A percentile compares a stretch with the other conserved stretches of the same genome.
Evolutionary conservation across 208 protist genomes (phyloP).

Genomic region (Jaenimonas drosophilae): DNA sequence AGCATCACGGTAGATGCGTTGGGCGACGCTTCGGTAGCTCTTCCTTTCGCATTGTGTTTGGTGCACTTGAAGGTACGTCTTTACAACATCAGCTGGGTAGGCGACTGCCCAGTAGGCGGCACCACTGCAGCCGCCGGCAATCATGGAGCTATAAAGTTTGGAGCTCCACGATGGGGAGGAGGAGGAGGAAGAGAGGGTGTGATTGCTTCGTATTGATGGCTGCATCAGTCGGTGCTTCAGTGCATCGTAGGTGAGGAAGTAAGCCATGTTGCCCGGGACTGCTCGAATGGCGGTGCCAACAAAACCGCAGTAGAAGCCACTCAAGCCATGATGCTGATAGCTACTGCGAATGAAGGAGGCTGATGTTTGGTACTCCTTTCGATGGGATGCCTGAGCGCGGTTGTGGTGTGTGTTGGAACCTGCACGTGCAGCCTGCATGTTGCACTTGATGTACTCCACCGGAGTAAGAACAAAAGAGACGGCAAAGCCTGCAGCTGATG

Average conservation of each 20-base stretch:
- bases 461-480: conserved; percentile 64
- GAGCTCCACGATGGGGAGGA: conserved; percentile 25
- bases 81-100: conserved; percentile 80
- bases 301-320: conserved; percentile 54
- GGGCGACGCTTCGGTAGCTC: conserved; percentile 11
- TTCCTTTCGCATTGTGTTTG: conserved; percentile 1
- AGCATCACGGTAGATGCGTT: conserved; percentile 17
- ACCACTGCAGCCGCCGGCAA: conserved; percentile 66
- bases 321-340: conserved; percentile 10
- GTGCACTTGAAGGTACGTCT: conserved; percentile 59
- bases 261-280: conserved; percentile 64
- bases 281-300: conserved; percentile 48
- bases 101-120: conserved; percentile 69
- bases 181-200: no score
- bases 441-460: conserved; percentile 63
- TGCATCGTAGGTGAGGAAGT: conserved; percentile 66
- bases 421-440: conserved; percentile 31
- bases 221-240: conserved; percentile 16
- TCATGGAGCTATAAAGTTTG: conserved; percentile 36
- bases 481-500: conserved; percentile 25
- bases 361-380: no score
- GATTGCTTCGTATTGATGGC: no score
- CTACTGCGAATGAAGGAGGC: conserved; percentile 2
- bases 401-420: no score
- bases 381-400: no score